These are phyloP conservation scores for Friedmanniomyces endolithicus DNA, from an alignment of 495 filamentous ascomycete species.

Conservation along the genomic window DNA sequence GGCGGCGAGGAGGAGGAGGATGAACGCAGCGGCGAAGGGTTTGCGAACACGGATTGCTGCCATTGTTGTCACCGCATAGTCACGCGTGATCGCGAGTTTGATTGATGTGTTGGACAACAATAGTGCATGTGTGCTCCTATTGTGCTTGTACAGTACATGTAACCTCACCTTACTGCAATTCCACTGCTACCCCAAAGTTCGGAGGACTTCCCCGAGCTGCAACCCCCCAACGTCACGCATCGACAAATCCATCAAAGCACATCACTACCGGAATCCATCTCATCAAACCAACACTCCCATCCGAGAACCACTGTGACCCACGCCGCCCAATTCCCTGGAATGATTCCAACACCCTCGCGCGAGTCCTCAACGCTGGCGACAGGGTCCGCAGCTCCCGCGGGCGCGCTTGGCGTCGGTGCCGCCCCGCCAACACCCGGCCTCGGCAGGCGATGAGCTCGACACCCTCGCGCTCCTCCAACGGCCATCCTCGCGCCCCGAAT, in stretches of 20 bases:
- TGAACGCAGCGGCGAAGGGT: constrained; percentile 45
- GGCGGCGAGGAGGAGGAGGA: constrained; percentile 59
- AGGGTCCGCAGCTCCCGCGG: constrained; percentile 35
- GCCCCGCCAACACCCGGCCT: background rate
- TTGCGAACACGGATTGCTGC: constrained; percentile 22
- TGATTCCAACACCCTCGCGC: constrained; percentile 5
- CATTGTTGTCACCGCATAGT: constrained; percentile 4
- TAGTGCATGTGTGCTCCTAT: too few species aligned
- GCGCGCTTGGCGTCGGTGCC: constrained; percentile 4
- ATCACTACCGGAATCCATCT: background rate
- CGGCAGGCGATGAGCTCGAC: constrained; percentile 19
- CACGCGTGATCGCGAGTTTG: background rate
- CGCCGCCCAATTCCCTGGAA: constrained; percentile 16
- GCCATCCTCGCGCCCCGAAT: constrained; percentile 21
- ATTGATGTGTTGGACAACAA: background rate
- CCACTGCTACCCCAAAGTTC: background rate
- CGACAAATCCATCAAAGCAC: background rate
- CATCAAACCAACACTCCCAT: constrained; percentile 25
- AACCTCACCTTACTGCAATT: background rate
- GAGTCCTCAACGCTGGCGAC: constrained; percentile 7
- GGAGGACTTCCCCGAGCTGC: background rate
- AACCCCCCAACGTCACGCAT: background rate
- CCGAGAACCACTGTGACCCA: constrained; percentile 3
- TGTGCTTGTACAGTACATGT: too few species aligned
- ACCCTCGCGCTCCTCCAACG: constrained; percentile 23